Base-by-base conservation (phyloP, 805 yeast species). In the Tanozyma kutaoensis region DNA sequence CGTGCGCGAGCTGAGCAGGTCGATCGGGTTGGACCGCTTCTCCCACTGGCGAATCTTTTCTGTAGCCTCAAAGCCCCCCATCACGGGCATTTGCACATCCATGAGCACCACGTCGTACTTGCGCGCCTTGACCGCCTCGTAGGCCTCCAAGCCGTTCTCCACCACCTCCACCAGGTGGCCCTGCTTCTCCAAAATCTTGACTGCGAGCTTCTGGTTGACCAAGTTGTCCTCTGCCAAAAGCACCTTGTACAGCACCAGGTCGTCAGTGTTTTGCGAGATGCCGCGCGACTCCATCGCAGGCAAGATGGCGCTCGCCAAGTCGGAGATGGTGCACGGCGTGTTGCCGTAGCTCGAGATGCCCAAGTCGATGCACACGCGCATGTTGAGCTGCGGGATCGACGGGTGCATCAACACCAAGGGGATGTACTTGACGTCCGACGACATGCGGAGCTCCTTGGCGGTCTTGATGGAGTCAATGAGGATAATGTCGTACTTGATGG, bases 21-120 rank as follows among this genome's bases (percentile, higher is more conserved):
- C 76, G 14, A 72, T 69, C 24, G 86, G 84, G 35, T 76, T 74
- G 13, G 73, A 66, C 50, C 76, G 77, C 57, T 68, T 72, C 52
- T 82, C 95, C 93, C 93, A 81, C 44, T 78, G 84, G 39, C 95
- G 62, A 28, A 82, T 82, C 50, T 73, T 72, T 25, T 76, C 81
- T 1, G 94, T 81, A 3, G 94, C 93, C 45, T 82, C 95, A 48
- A 82, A 82, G 0, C 95, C 95, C 16, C 94, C 93, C 91, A 82
- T 84, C 11, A 80, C 81, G 7, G 94, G 94, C 95, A 82, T 82
- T 50, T 82, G 95, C 24, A 82, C 93, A 55, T 82, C 94, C 95
- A 82, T 82, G 38, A 82, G 65, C 12, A 82, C 78, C 25, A 79
- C 86, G 46, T 82, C 94, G 46, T 75, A 82, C 25, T 66, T 62